Conservation (phyloP, 2,329 filamentous ascomycete genomes). For the Reticulascus tulasneorum region DNA sequence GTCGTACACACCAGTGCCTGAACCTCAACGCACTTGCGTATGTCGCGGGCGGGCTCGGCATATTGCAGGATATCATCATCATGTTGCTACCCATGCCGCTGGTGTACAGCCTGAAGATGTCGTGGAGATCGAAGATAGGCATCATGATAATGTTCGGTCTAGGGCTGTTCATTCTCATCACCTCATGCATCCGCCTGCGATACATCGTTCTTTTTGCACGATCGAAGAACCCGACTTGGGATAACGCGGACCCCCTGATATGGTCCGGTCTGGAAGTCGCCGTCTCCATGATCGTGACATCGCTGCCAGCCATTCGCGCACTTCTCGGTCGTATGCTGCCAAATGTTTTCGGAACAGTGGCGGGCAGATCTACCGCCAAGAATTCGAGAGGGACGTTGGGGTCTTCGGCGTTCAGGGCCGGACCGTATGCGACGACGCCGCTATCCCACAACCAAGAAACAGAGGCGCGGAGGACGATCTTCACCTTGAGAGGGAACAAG, state of each 20-base stretch:
- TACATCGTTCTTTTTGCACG: constrained; percentile 27
- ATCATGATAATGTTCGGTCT: constrained; percentile 33
- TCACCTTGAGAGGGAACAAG: background rate
- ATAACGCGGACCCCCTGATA: constrained; percentile 35
- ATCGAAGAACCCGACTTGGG: constrained; percentile 35
- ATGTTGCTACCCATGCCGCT: constrained; percentile 29
- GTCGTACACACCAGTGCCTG: constrained; percentile 23
- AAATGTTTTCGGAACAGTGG: constrained; percentile 2
- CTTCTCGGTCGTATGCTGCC: constrained; percentile 17
- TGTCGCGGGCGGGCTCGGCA: constrained; percentile 25
- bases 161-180: constrained; percentile 30
- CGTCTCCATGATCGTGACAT: constrained; percentile 36
- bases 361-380: constrained; percentile 1
- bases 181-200: constrained; percentile 30
- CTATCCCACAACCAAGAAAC: too few relatives aligned
- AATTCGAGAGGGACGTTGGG: constrained; percentile 1
- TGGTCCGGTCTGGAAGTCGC: constrained; percentile 41
- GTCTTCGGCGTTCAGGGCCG: too few relatives aligned
- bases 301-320: constrained; percentile 34
- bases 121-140: constrained; percentile 19
- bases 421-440: too few relatives aligned
- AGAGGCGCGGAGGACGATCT: constrained; percentile 5
- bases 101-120: constrained; percentile 23
- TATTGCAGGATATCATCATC: constrained; percentile 30
- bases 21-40: constrained; percentile 27